Conservation (phyloP, 2,329 filamentous ascomycete species). For the Orbilia oligospora region DNA sequence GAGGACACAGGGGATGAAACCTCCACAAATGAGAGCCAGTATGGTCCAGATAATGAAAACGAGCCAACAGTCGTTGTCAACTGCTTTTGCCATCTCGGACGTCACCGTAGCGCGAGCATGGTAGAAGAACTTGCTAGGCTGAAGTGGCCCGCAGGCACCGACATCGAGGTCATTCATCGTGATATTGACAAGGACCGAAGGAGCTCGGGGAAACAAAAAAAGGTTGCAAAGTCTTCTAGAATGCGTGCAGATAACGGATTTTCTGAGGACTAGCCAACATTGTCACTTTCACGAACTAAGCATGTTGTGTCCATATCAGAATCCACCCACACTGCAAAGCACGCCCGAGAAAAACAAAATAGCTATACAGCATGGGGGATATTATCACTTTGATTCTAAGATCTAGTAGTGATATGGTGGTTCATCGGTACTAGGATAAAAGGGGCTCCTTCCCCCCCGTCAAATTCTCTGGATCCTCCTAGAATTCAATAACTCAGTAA, state of each 20-base stretch:
- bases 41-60: neutral
- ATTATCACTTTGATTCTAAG: neutral
- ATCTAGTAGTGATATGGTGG: neutral
- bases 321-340: neutral
- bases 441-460: neutral
- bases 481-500: neutral
- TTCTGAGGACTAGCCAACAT: constrained; percentile 15
- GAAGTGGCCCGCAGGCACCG: constrained; percentile 42
- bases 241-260: constrained; percentile 30
- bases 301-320: neutral
- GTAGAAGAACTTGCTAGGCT: constrained; percentile 49
- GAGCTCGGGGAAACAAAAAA: constrained; percentile 28
- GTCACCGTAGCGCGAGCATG: constrained; percentile 56
- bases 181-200: constrained; percentile 51
- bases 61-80: constrained; percentile 37
- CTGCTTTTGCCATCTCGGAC: constrained; percentile 55
- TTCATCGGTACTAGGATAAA: constrained; percentile 14
- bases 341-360: neutral
- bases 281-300: neutral
- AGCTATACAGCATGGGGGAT: neutral
- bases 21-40: neutral
- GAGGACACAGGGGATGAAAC: neutral
- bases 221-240: constrained; percentile 34
- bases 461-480: neutral
- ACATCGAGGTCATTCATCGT: constrained; percentile 46